Base-by-base conservation (phyloP, 495 filamentous ascomycete species). In the Podospora comata region DNA sequence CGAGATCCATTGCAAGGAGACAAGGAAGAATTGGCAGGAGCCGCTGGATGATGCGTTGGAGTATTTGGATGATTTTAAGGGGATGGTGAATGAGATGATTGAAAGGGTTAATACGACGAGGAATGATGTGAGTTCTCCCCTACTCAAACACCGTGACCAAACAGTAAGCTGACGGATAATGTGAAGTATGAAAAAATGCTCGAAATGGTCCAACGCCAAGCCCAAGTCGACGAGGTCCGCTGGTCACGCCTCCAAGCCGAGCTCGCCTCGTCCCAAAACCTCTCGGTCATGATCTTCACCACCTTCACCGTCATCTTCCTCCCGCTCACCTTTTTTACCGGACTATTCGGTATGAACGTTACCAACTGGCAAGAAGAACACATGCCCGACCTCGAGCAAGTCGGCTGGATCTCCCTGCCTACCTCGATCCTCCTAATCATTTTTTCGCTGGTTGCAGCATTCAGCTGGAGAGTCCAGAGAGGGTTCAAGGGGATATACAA, bases 261-360 rank as follows among this genome's bases (percentile, higher is more conserved):
- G 66, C 85, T 89, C 0, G 87, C 88, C 0, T 85, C 85, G 34
- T 84, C 83, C 53, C 88, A 90, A 70, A 87, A 86, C 53, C 81
- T 85, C 53, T 85, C 87, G 11, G 82, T 90, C 27, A 88, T 90
- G 86, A 87, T 90, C 26, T 90, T 91, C 72, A 91, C 87, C 19
- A 87, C 86, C 11, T 89, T 90, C 74, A 89, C 86, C 26, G 86
- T 90, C 67, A 85, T 90, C 26, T 90, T 90, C 74, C 76, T 90
- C 11, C 88, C 88, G 0, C 76, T 90, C 3, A 86, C 84, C 20
- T 90, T 90, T 78, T 90, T 90, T 74, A 89, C 88, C 0, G 85
- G 85, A 7, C 72, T 90, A 1, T 90, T 90, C 65, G 88, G 88
- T 26, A 87, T 90, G 78, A 90, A 90, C 66, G 83, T 85, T 13